Evolutionary conservation across 2,329 filamentous ascomycete species (phyloP), one percentile per base, ranked within the genome.

Genomic region (Aschersonia sp.): DNA sequence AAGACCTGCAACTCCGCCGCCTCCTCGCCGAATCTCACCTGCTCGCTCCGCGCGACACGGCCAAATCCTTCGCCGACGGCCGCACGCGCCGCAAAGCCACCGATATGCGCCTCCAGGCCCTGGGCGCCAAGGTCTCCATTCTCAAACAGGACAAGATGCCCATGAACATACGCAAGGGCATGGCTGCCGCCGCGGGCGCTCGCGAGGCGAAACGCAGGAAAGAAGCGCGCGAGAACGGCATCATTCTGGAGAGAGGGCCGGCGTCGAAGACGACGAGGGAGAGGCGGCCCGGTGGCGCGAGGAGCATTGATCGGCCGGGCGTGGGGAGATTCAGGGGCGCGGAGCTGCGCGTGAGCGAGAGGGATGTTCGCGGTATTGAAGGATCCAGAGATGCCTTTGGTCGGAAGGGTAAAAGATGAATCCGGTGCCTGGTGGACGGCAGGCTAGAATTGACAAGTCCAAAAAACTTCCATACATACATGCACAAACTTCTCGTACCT

Each of bases 21-120:
- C 80, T 98, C 41, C 79, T 98, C 50, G 77, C 83, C 55, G 92
- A 98, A 72, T 96, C 89, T 0, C 89, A 95, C 65, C 82, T 97
- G 51, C 80, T 97, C 49, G 52, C 58, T 9, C 58, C 63, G 10
- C 69, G 76, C 1, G 70, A 74, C 3, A 72, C 75, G 43, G 71
- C 74, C 20, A 50, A 48, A n/a, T 59, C 63, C 51, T 76, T 75
- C 52, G 60, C 70, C 31, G 67, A 70, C 3, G 89, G 89, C 47
- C 82, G 80, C 56, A 84, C 84, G 56, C 79, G 89, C 32, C 80
- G 87, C 55, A 86, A 85, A 63, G 86, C 89, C 1, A 78, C 85
- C 5, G 91, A 97, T 63, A 68, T 96, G 54, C 84, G 91, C 50
- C 71, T 97, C 45, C 85, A 86, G 61, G 76, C 84, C 9, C 74